phyloP scores from a whole-genome alignment of 2,329 filamentous ascomycete genomes.

The Alternaria panax region DNA sequence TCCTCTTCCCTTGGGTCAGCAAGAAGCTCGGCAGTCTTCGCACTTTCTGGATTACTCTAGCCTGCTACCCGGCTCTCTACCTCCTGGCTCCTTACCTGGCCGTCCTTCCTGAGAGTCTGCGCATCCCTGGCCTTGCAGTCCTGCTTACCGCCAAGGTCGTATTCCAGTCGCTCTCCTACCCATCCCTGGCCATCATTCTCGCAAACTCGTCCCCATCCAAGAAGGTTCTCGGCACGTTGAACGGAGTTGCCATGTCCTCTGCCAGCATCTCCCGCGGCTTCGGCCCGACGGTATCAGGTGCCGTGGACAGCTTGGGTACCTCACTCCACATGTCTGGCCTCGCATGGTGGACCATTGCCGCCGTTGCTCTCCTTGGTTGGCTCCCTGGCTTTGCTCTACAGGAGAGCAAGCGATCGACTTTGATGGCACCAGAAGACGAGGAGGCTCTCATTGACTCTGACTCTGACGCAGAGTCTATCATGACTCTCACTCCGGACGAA shows the following conservation, averaged over 20 bases:
- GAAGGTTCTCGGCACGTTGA: slow-evolving; percentile 86
- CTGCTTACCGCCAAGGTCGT: slow-evolving; percentile 92
- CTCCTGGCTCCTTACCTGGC: slow-evolving; percentile 87
- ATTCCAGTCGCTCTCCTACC: slow-evolving; percentile 89
- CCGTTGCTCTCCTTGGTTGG: slow-evolving; percentile 74
- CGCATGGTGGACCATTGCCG: slow-evolving; percentile 89
- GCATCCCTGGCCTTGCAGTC: slow-evolving; percentile 77
- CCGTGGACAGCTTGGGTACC: slow-evolving; percentile 82
- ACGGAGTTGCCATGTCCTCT: slow-evolving; percentile 88
- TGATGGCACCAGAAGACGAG: slow-evolving; percentile 35
- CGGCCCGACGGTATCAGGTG: slow-evolving; percentile 85
- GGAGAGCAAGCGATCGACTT: slow-evolving; percentile 58
- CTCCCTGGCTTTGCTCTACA: slow-evolving; percentile 65
- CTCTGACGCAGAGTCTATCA: slow-evolving; percentile 43
- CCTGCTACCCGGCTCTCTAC: slow-evolving; percentile 88
- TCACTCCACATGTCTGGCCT: slow-evolving; percentile 83
- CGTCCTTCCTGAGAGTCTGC: slow-evolving; percentile 74
- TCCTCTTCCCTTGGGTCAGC: slow-evolving; percentile 82
- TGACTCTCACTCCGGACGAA: slow-evolving; percentile 45
- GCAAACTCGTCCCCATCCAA: slow-evolving; percentile 87
- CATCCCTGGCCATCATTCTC: slow-evolving; percentile 85
- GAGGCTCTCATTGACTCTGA: slow-evolving; percentile 41
- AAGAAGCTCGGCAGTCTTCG: slow-evolving; percentile 77
- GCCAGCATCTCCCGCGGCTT: slow-evolving; percentile 89
- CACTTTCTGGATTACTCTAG: slow-evolving; percentile 81